phyloP scores from a whole-genome alignment of 108 stramenopile genomes.

The Pinguiococcus pyrenoidosus region DNA sequence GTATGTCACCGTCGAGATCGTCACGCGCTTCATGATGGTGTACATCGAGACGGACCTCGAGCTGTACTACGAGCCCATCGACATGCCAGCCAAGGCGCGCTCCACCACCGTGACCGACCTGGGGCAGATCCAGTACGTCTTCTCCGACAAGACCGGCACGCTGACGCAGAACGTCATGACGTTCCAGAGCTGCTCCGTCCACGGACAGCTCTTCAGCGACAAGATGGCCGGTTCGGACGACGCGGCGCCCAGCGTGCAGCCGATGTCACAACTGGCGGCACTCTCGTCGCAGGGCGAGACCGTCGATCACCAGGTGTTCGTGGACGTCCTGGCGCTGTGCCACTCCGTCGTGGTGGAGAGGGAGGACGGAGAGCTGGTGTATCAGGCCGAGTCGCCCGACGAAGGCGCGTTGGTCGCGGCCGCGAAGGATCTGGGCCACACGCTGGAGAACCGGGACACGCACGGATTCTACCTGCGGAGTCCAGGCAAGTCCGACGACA shows the following conservation, averaged over 20 bases:
- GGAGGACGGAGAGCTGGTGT: conserved; percentile 19
- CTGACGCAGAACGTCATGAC: conserved; percentile 27
- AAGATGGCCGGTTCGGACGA: not conserved
- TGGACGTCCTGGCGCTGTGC: conserved; percentile 11
- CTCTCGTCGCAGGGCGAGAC: too few relatives aligned
- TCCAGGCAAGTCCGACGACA: conserved; percentile 51
- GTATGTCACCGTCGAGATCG: conserved; percentile 24
- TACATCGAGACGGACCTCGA: conserved; percentile 21
- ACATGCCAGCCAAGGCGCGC: conserved; percentile 1
- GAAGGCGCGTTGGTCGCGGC: conserved; percentile 21
- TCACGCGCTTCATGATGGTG: conserved; percentile 1
- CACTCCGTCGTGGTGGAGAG: conserved; percentile 4
- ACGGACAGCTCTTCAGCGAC: not conserved
- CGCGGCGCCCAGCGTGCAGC: too few relatives aligned
- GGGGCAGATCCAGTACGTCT: conserved; percentile 20
- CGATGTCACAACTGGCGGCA: too few relatives aligned
- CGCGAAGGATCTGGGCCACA: conserved; percentile 4
- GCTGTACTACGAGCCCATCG: conserved; percentile 11
- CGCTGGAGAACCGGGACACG: conserved; percentile 21
- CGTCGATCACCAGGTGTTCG: conserved; percentile 25
- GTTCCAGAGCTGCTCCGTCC: not conserved
- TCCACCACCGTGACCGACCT: conserved; percentile 8
- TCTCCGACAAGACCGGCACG: conserved; percentile 32
- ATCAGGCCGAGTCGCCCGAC: conserved; percentile 30
- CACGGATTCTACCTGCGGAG: conserved; percentile 41